Evolutionary conservation across 23 red algal species (phyloP).

Genomic region (Rhodosorus marinus): DNA sequence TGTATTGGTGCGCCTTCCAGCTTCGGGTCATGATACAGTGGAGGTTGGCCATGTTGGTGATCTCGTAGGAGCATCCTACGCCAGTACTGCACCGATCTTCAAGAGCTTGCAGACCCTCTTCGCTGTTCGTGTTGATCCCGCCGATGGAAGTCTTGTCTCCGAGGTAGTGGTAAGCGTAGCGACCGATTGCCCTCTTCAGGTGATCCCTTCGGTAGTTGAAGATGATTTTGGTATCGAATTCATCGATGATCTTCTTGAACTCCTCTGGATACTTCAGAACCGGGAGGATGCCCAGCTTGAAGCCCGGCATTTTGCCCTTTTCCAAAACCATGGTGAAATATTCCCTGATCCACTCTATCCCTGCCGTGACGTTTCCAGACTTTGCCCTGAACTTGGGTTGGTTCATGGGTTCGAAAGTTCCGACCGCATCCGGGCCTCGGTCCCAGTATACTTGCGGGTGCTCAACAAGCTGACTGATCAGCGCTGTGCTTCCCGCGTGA

Average conservation of each 20-base stretch:
- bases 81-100: neutral
- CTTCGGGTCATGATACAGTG: constrained; percentile 20
- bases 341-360: neutral
- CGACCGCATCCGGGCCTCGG: too few relatives aligned
- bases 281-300: constrained; percentile 34
- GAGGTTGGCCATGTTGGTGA: constrained; percentile 8
- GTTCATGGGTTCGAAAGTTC: neutral
- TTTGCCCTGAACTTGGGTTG: neutral
- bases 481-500: constrained; percentile 26
- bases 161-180: constrained; percentile 10
- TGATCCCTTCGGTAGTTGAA: constrained; percentile 34
- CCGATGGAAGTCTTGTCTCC: constrained; percentile 13
- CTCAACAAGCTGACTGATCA: constrained; percentile 17
- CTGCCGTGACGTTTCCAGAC: neutral
- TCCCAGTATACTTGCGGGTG: constrained; percentile 17
- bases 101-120: constrained; percentile 1
- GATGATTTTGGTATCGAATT: constrained; percentile 33
- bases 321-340: constrained; percentile 4
- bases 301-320: constrained; percentile 14
- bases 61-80: constrained; percentile 3
- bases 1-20: too few relatives aligned
- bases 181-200: constrained; percentile 28
- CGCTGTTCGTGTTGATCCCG: constrained; percentile 17
- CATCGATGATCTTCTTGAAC: constrained; percentile 7
- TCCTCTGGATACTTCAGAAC: constrained; percentile 16